phyloP scores from a whole-genome alignment of 179 eudicot genomes.

The Beta corolliflora region DNA sequence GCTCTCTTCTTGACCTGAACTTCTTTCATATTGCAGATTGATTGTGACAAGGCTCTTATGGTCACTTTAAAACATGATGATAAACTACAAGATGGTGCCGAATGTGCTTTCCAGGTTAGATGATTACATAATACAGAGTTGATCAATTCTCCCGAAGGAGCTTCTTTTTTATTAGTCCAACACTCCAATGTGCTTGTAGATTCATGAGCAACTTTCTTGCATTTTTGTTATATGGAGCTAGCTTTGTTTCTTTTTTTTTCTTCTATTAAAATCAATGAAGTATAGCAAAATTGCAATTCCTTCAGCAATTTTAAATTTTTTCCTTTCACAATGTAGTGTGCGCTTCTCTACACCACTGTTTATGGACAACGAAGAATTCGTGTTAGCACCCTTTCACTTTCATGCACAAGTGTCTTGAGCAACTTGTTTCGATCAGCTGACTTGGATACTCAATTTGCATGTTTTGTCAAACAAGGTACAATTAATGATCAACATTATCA shows the following conservation, averaged over 20 bases:
- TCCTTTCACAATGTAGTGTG: constrained; percentile 60
- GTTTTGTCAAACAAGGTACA: constrained; percentile 90
- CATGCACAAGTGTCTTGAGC: constrained; percentile 81
- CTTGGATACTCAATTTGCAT: constrained; percentile 87
- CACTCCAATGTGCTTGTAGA: background rate
- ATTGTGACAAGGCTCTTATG: constrained; percentile 95
- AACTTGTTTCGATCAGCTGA: constrained; percentile 89
- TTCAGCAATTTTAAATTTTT: background rate
- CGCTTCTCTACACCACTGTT: constrained; percentile 92
- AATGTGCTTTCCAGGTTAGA: constrained; percentile 88
- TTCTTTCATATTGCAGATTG: constrained; percentile 61
- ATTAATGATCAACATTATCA: background rate
- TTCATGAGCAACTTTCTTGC: background rate
- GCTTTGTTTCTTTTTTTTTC: background rate
- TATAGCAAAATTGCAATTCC: background rate
- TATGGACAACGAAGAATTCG: constrained; percentile 96
- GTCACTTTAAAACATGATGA: constrained; percentile 89
- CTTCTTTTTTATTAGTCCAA: background rate
- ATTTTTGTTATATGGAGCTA: background rate
- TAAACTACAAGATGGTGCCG: constrained; percentile 84
- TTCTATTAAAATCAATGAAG: background rate
- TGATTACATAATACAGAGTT: background rate
- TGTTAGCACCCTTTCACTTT: constrained; percentile 81
- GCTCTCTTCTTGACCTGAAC: constrained; percentile 10
- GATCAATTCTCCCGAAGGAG: background rate